phyloP scores from a whole-genome alignment of 352 stramenopile genomes.

The Globisporangium canariense region DNA sequence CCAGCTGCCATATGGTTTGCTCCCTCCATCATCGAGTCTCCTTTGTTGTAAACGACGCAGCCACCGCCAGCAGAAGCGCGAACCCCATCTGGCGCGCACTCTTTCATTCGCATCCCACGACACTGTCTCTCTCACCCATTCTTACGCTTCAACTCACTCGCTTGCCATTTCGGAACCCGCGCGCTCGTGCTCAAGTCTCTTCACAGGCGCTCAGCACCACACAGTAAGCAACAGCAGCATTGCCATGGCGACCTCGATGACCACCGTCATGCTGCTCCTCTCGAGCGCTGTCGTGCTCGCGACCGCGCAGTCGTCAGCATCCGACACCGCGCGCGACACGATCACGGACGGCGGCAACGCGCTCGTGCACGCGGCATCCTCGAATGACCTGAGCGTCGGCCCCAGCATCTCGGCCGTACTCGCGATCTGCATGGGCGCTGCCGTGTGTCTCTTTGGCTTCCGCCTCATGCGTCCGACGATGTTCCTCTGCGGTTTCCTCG shows the following conservation, averaged over 20 bases:
- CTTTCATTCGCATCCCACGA: background rate
- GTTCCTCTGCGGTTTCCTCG: conserved; percentile 60
- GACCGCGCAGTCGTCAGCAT: background rate
- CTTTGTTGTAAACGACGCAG: background rate
- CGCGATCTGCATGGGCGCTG: conserved; percentile 37
- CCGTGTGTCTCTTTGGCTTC: conserved; percentile 41
- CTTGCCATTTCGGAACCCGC: background rate
- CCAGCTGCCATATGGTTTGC: background rate
- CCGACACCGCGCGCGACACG: background rate
- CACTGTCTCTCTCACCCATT: background rate
- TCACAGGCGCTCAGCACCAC: background rate
- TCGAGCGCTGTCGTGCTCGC: background rate
- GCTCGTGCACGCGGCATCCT: background rate
- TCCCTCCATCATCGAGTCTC: background rate
- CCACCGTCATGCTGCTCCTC: conserved; percentile 2
- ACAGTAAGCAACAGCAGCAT: background rate
- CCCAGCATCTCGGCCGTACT: conserved; percentile 19
- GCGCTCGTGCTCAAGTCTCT: background rate
- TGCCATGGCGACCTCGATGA: background rate
- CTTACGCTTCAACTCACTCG: background rate
- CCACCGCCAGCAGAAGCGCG: background rate
- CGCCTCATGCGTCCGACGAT: conserved; percentile 54
- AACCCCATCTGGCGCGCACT: background rate
- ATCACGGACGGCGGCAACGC: conserved; percentile 15
- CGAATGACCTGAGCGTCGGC: conserved; percentile 4